A percentile compares a stretch with the other conserved stretches of the same genome.
Evolutionary conservation across 2,329 filamentous ascomycete species (phyloP).

Genomic region (Hymenoscyphus scutula): DNA sequence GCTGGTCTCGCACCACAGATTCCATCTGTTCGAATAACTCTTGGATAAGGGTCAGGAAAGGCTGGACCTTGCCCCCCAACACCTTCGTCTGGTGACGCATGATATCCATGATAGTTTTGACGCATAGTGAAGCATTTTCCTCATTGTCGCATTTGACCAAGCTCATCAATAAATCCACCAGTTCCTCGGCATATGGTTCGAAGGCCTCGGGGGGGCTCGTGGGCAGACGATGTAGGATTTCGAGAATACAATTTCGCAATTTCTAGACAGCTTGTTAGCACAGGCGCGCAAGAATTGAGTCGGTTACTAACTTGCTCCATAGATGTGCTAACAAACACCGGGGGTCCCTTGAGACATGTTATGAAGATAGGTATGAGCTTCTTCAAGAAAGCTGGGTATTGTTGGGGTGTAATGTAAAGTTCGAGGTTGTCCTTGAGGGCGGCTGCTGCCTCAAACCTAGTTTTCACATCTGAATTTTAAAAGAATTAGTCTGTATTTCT

Average conservation of each 20-base stretch:
- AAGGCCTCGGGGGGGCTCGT: slow-evolving; percentile 74
- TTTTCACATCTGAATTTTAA: slow-evolving; percentile 64
- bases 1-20: slow-evolving; percentile 88
- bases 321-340: slow-evolving; percentile 87
- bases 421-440: slow-evolving; percentile 91
- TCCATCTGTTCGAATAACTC: slow-evolving; percentile 97
- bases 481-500: slow-evolving; percentile 9
- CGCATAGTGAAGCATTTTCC: slow-evolving; percentile 96
- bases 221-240: slow-evolving; percentile 85
- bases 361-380: slow-evolving; percentile 89
- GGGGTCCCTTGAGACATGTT: slow-evolving; percentile 77
- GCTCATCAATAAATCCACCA: slow-evolving; percentile 86
- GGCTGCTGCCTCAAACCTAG: slow-evolving; percentile 77
- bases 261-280: slow-evolving; percentile 50
- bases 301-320: slow-evolving; percentile 70
- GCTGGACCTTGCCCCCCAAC: slow-evolving; percentile 77
- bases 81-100: slow-evolving; percentile 89
- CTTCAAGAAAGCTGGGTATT: slow-evolving; percentile 78
- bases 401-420: slow-evolving; percentile 73
- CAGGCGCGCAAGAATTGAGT: slow-evolving; percentile 8
- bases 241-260: slow-evolving; percentile 88
- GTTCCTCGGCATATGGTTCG: slow-evolving; percentile 83
- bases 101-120: slow-evolving; percentile 97
- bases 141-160: slow-evolving; percentile 92
- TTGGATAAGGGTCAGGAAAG: slow-evolving; percentile 86